A percentile compares a stretch with the other conserved stretches of the same genome.
Evolutionary conservation across 1,284 basidiomycete genomes (phyloP).

Genomic region (Taiwanofungus camphoratus): DNA sequence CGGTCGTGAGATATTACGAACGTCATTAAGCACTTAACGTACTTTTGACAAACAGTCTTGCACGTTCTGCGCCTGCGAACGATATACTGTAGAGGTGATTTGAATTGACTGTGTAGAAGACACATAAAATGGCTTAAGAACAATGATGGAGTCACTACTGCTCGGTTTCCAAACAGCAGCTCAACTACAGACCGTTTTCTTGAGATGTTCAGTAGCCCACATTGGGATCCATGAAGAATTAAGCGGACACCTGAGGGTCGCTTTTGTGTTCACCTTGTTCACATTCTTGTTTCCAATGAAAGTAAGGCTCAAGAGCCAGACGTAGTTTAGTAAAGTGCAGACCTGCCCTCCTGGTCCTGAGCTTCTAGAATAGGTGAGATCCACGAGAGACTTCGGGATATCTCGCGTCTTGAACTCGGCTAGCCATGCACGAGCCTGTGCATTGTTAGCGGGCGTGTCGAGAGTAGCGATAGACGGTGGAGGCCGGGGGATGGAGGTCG

Average conservation of each 20-base stretch:
- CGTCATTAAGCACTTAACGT: slow-evolving; percentile 18
- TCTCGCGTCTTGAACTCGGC: slow-evolving; percentile 34
- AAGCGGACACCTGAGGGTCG: slow-evolving; percentile 51
- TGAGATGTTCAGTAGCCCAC: slow-evolving; percentile 54
- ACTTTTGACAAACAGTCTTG: slow-evolving; percentile 69
- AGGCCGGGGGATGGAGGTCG: no score
- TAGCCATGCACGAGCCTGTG: slow-evolving; percentile 48
- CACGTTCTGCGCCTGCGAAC: slow-evolving; percentile 73
- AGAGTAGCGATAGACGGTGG: no score
- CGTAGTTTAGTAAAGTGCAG: slow-evolving; percentile 10
- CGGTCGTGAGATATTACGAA: neutral
- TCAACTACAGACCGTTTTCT: slow-evolving; percentile 39
- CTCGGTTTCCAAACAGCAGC: no score
- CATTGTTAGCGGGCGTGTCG: slow-evolving; percentile 34
- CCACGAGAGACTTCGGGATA: slow-evolving; percentile 47
- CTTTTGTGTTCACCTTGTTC: slow-evolving; percentile 80
- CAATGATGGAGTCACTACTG: neutral
- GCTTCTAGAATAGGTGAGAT: slow-evolving; percentile 63
- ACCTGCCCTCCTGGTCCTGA: slow-evolving; percentile 80
- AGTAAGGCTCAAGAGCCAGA: neutral
- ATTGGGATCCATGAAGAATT: slow-evolving; percentile 60
- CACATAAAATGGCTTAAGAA: slow-evolving; percentile 54
- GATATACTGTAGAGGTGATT: slow-evolving; percentile 58
- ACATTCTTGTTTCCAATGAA: slow-evolving; percentile 51
- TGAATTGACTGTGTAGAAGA: slow-evolving; percentile 59